Evolutionary conservation across 345 rosid genomes (phyloP), one percentile per base, ranked within the genome.

Genomic region (Moricandia moricandioides): DNA sequence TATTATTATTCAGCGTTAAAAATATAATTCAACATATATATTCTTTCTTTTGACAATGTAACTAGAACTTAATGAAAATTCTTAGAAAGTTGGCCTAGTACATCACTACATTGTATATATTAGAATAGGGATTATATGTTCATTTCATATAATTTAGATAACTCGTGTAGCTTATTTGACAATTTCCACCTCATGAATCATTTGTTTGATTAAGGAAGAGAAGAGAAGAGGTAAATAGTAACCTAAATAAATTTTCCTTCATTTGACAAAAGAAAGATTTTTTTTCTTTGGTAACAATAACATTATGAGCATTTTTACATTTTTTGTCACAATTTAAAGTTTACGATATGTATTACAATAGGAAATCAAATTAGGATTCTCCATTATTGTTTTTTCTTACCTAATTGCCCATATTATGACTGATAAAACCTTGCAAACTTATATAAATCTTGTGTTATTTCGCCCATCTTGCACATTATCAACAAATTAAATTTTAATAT

Each of bases 391-490:
- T 12, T 43, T 27, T 27, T 27, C 3, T 27, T 27, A 27, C 29
- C 29, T 1, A 27, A 27, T 27, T 27, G 29, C 29, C 29, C n/a
- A n/a, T 3, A 27, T n/a, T 1, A 14, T 39, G 26, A 66, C 3
- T 49, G 8, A 18, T 34, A 40, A 69, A 69, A 45, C 26, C 37
- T 18, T 57, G 11, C 12, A 29, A 29, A 65, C n/a, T n/a, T n/a
- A 27, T 14, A 11, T 10, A 27, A 16, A 3, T 18, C 31, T 17
- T 45, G 18, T 47, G 47, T 71, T 47, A 47, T 9, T 14, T 72
- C 12, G 12, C 65, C 65, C 71, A 73, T 73, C 58, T 17, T 73
- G 27, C 69, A 62, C 29, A 51, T 62, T 72, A 34, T 54, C 76
- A 51, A 49, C 51, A 34, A 61, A 31, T 6, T 13, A 1, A 55